These are phyloP conservation scores for Coemansia sp. DNA, from an alignment of 192 early-diverging fungal genomes.

Conservation along the genomic window DNA sequence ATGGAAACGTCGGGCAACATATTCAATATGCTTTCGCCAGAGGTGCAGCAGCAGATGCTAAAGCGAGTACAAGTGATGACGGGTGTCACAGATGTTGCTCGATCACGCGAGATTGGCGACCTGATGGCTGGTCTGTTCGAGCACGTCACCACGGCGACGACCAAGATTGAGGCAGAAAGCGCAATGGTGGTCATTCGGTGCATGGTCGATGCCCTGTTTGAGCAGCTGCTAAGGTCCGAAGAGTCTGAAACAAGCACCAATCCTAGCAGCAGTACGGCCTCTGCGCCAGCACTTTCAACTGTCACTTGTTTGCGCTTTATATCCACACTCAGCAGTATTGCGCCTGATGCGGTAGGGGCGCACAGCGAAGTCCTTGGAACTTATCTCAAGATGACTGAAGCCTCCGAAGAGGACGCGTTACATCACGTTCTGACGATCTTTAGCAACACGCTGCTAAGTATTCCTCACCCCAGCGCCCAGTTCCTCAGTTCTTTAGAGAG, in stretches of 20 bases:
- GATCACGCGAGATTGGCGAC: conserved; percentile 30
- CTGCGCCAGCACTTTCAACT: conserved; percentile 16
- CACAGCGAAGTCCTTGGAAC: conserved; percentile 55
- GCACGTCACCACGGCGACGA: conserved; percentile 31
- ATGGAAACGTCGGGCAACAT: conserved; percentile 24
- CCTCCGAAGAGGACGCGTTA: conserved; percentile 57
- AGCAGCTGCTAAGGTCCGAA: conserved; percentile 67
- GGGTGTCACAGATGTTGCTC: conserved; percentile 42
- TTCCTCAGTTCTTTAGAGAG: conserved; percentile 62
- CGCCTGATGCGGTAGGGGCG: conserved; percentile 57
- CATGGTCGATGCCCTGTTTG: conserved; percentile 77
- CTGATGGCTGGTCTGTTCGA: conserved; percentile 44
- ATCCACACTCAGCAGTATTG: conserved; percentile 57
- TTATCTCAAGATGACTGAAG: conserved; percentile 59
- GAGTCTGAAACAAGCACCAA: conserved; percentile 48
- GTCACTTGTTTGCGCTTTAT: conserved; percentile 55
- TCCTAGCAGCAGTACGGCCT: neutral
- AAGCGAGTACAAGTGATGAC: conserved; percentile 52
- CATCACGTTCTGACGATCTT: conserved; percentile 60
- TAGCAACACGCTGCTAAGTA: conserved; percentile 48
- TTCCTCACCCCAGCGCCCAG: conserved; percentile 57
- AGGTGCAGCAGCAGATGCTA: conserved; percentile 44
- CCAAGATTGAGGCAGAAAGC: conserved; percentile 54
- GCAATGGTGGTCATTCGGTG: conserved; percentile 62
- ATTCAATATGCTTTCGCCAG: conserved; percentile 46